These are phyloP conservation scores for Corchorus olitorius DNA, from an alignment of 345 rosid genomes.

Conservation along the genomic window DNA sequence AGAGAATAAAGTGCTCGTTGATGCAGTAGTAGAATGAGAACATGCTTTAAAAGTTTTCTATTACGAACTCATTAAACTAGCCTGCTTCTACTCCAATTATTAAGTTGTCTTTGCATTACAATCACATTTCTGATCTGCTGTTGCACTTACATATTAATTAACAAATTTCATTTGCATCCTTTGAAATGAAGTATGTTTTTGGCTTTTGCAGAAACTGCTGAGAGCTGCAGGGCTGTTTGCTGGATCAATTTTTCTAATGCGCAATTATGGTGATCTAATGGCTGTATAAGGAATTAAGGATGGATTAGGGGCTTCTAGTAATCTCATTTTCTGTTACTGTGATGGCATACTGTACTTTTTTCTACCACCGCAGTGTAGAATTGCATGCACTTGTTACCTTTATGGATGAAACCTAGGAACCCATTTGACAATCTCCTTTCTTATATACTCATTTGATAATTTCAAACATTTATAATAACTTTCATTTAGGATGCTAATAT, in stretches of 20 bases:
- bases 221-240: constrained; percentile 74
- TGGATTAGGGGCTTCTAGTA: not conserved
- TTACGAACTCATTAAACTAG: not conserved
- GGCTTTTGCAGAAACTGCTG: constrained; percentile 63
- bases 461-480: not conserved
- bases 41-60: not conserved
- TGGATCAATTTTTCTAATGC: constrained; percentile 80
- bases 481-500: not conserved
- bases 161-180: not conserved
- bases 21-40: not conserved
- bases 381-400: constrained; percentile 1
- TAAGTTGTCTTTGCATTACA: not conserved
- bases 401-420: not conserved
- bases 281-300: constrained; percentile 56
- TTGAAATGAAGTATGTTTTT: not conserved
- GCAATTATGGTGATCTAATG: constrained; percentile 88
- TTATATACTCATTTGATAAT: not conserved
- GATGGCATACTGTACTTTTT: not conserved
- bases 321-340: not conserved
- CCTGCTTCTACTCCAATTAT: not conserved
- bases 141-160: not conserved
- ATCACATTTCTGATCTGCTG: not conserved
- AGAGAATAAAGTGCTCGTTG: not conserved
- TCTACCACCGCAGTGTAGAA: not conserved
- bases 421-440: not conserved